A percentile compares a stretch with the other conserved stretches of the same genome.
These are phyloP conservation scores for Didymella keratinophila DNA, from an alignment of 2,329 filamentous ascomycete species.

Conservation along the genomic window DNA sequence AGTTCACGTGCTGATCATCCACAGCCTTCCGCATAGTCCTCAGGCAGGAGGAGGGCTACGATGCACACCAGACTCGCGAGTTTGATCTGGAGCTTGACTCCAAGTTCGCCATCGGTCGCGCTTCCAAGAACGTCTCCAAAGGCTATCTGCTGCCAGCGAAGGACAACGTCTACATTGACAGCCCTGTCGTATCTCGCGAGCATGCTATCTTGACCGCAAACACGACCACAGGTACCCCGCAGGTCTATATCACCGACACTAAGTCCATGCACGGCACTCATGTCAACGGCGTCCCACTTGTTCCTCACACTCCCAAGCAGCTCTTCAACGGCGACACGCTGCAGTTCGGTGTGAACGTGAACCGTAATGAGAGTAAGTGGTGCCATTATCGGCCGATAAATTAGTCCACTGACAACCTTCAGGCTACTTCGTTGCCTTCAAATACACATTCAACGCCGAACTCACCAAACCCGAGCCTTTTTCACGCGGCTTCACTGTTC, in stretches of 20 bases:
- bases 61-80: conserved; percentile 45
- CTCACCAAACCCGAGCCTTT: conserved; percentile 22
- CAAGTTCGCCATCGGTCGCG: conserved; percentile 52
- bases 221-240: conserved; percentile 24
- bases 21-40: conserved; percentile 45
- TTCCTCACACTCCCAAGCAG: conserved; percentile 29
- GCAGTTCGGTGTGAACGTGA: conserved; percentile 49
- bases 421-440: conserved; percentile 45
- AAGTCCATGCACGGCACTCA: conserved; percentile 70
- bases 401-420: conserved; percentile 21
- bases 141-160: conserved; percentile 51
- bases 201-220: conserved; percentile 63
- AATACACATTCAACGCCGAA: conserved; percentile 40
- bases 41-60: conserved; percentile 50
- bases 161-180: conserved; percentile 73
- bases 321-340: conserved; percentile 45
- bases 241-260: conserved; percentile 61
- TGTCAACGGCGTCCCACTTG: conserved; percentile 56
- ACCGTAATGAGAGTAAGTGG: conserved; percentile 44
- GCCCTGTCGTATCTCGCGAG: conserved; percentile 73
- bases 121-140: conserved; percentile 52
- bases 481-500: conserved; percentile 43
- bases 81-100: conserved; percentile 39
- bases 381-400: neutral
- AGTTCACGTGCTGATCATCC: conserved; percentile 19